A percentile compares a stretch with the other conserved stretches of the same genome.
These are phyloP conservation scores for Gracilaria caudata DNA, from an alignment of 23 red algal genomes.

Conservation along the genomic window DNA sequence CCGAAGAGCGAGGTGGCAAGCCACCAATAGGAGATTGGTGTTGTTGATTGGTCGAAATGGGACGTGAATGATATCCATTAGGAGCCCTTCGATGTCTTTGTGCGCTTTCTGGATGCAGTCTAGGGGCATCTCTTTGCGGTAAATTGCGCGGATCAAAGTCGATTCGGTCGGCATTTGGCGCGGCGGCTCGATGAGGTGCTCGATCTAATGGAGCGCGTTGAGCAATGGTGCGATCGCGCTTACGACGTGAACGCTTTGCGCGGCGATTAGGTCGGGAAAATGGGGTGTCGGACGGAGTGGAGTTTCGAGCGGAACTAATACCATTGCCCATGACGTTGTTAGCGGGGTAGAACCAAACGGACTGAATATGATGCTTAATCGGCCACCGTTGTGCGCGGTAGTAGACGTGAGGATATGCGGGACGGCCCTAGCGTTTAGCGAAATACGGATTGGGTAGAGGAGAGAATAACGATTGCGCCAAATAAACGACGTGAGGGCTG, in stretches of 20 bases:
- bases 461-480: not conserved
- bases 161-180: slow-evolving; percentile 9
- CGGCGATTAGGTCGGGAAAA: not conserved
- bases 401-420: not conserved
- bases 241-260: slow-evolving; percentile 16
- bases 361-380: not conserved
- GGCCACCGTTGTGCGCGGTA: not conserved
- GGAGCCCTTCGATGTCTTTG: not conserved
- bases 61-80: not conserved
- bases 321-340: slow-evolving; percentile 1
- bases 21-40: not conserved
- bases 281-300: slow-evolving; percentile 14
- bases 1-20: not conserved
- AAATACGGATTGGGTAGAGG: not conserved
- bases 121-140: slow-evolving; percentile 16
- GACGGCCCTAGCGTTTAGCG: not conserved
- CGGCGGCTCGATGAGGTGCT: not conserved
- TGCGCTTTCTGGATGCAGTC: slow-evolving; percentile 1
- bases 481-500: not conserved
- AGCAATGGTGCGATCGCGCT: slow-evolving; percentile 6
- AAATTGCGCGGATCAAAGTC: slow-evolving; percentile 47
- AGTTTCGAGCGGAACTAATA: slow-evolving; percentile 18
- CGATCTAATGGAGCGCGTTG: slow-evolving; percentile 7
- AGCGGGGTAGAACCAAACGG: not conserved
- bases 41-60: not conserved